Evolutionary conservation across 495 filamentous ascomycete genomes (phyloP), one percentile per base, ranked within the genome.

Genomic region (Penicillium lividum): DNA sequence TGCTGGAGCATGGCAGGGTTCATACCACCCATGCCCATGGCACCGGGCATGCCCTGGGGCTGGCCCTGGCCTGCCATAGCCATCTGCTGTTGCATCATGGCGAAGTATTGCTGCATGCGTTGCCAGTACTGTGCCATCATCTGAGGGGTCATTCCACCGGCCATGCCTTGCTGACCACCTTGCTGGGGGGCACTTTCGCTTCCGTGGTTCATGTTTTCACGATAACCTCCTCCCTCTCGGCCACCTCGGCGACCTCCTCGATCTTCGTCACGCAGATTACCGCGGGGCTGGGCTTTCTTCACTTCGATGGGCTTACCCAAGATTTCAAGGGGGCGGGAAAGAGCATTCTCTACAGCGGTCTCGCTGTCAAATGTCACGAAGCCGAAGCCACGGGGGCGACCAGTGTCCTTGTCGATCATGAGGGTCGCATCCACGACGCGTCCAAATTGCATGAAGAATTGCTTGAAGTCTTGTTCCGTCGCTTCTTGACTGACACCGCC

Each of bases 391-490:
- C 94, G 86, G 4, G 94, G 94, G 25, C 94, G 86, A 33, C 93
- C 93, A 7, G 94, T 98, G 68, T 98, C 94, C 74, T 98, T 98
- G 73, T 98, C 94, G 83, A 98, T 98, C 94, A 98, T 98, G 18
- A 98, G 83, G 1, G 94, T 98, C 10, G 94, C 94, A 72, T 98
- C 94, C 45, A 98, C 86, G 30, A 98, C 94, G 54, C 94, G 86
- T 42, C 94, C 94, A 66, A 97, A 98, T 69, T 96, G 90, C 72
- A 88, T 89, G 74, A 98, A 98, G 73, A 96, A 98, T 42, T 93
- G 85, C 66, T 91, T 91, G 73, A 98, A 98, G 68, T 98, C 92
- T 43, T 91, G 85, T 62, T 98, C 94, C 1, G 89, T 96, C 0
- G 93, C 93, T 65, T 98, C 94, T 78, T 97, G 94, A 68, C 91